A percentile compares a stretch with the other conserved stretches of the same genome.
Conservation (phyloP, 23 red algal species). For the Gracilaria vermiculophylla region DNA sequence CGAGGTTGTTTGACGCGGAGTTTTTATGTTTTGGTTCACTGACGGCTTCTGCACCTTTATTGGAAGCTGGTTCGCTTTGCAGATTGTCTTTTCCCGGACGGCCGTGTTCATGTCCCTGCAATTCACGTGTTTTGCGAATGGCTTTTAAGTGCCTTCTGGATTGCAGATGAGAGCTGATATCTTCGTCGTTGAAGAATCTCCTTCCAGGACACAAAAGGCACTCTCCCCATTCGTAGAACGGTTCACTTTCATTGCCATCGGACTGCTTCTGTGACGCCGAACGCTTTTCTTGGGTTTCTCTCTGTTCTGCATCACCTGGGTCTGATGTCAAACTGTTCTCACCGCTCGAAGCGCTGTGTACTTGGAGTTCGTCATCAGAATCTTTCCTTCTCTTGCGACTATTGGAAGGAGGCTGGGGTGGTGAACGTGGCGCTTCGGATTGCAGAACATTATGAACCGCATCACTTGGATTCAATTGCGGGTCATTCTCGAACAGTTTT, state of each 20-base stretch:
- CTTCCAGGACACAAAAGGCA: slow-evolving; percentile 49
- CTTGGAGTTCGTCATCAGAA: neutral
- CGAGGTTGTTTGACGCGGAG: too few species aligned
- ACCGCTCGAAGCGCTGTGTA: neutral
- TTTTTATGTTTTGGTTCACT: neutral
- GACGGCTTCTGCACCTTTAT: neutral
- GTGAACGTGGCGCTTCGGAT: neutral
- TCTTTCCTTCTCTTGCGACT: neutral
- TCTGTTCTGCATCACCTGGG: neutral
- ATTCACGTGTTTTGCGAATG: neutral
- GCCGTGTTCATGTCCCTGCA: neutral
- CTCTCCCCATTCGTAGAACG: slow-evolving; percentile 29
- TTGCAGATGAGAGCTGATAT: neutral
- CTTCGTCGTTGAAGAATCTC: slow-evolving; percentile 18
- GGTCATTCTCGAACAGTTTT: slow-evolving; percentile 41
- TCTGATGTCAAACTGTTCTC: neutral
- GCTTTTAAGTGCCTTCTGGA: slow-evolving; percentile 37
- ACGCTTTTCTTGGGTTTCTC: neutral
- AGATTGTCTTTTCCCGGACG: neutral
- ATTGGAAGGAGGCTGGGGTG: neutral
- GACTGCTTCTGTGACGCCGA: neutral
- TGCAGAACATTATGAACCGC: neutral
- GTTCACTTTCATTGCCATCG: neutral
- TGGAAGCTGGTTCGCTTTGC: neutral
- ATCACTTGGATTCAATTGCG: neutral